Percentiles rank a stretch among this genome's conserved stretches.
These are phyloP conservation scores for Solanum appendiculatum DNA, from an alignment of 257 asterid species.

Conservation along the genomic window DNA sequence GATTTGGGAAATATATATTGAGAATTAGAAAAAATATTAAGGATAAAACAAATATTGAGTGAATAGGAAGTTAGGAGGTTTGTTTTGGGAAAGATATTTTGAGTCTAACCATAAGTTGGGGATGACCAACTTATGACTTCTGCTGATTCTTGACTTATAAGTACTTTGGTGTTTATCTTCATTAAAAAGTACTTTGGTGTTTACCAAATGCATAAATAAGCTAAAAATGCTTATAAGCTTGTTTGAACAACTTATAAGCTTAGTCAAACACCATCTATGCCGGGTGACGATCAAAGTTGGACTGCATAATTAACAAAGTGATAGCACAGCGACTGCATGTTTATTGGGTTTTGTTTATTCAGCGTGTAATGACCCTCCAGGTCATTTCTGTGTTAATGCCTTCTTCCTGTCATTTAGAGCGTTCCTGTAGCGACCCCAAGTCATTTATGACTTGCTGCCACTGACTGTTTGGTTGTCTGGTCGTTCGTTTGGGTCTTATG, in stretches of 20 bases:
- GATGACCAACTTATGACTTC: background rate
- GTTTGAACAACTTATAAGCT: background rate
- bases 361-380: too few relatives aligned
- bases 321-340: background rate
- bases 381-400: too few relatives aligned
- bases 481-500: too few relatives aligned
- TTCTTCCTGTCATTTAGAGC: too few relatives aligned
- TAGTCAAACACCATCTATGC: background rate
- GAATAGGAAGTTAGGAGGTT: background rate
- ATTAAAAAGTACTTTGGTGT: background rate
- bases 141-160: background rate
- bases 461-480: too few relatives aligned
- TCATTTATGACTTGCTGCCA: too few relatives aligned
- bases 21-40: background rate
- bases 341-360: background rate
- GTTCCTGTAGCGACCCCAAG: too few relatives aligned
- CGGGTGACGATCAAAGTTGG: background rate
- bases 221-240: background rate
- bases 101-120: background rate
- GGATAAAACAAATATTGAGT: background rate
- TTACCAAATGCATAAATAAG: background rate
- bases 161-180: background rate
- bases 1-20: background rate
- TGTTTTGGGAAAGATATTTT: background rate
- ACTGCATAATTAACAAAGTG: background rate